Conservation (phyloP, 2,329 filamentous ascomycete species). For the Biscogniauxia marginata region DNA sequence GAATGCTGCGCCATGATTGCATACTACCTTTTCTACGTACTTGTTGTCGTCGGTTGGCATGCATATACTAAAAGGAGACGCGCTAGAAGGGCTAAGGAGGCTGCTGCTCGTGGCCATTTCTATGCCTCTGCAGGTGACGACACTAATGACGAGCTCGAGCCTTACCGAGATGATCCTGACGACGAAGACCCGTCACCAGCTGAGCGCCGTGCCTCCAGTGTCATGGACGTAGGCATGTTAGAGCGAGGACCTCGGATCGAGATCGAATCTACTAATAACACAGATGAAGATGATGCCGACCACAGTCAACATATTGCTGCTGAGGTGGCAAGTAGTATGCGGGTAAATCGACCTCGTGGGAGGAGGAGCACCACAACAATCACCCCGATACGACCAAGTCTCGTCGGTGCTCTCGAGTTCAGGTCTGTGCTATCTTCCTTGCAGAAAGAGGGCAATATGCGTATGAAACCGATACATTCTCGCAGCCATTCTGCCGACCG, state of each 20-base stretch:
- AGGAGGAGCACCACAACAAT: slow-evolving; percentile 70
- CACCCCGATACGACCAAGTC: slow-evolving; percentile 85
- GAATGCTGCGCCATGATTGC: slow-evolving; percentile 88
- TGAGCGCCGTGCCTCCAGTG: slow-evolving; percentile 26
- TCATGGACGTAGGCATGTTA: slow-evolving; percentile 42
- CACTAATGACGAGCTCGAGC: slow-evolving; percentile 54
- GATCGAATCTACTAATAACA: slow-evolving; percentile 39
- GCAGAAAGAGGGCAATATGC: slow-evolving; percentile 75
- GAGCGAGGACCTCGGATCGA: slow-evolving; percentile 49
- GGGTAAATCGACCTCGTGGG: slow-evolving; percentile 68
- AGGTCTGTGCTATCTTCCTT: slow-evolving; percentile 85
- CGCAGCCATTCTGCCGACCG: slow-evolving; percentile 69
- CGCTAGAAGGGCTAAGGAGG: slow-evolving; percentile 61
- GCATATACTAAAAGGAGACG: slow-evolving; percentile 71
- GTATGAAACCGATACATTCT: slow-evolving; percentile 65
- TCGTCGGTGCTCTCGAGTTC: slow-evolving; percentile 92
- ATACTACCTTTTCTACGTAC: slow-evolving; percentile 88
- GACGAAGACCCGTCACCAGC: slow-evolving; percentile 44
- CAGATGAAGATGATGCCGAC: slow-evolving; percentile 53
- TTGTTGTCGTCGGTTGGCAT: slow-evolving; percentile 87
- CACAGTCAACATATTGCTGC: slow-evolving; percentile 65
- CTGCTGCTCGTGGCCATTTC: slow-evolving; percentile 72
- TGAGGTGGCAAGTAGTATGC: slow-evolving; percentile 92
- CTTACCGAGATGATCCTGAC: slow-evolving; percentile 64
- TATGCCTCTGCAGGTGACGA: slow-evolving; percentile 53